Evolutionary conservation across 768 basidiomycete genomes (phyloP), one percentile per base, ranked within the genome.

Genomic region (Gautieria morchelliformis): DNA sequence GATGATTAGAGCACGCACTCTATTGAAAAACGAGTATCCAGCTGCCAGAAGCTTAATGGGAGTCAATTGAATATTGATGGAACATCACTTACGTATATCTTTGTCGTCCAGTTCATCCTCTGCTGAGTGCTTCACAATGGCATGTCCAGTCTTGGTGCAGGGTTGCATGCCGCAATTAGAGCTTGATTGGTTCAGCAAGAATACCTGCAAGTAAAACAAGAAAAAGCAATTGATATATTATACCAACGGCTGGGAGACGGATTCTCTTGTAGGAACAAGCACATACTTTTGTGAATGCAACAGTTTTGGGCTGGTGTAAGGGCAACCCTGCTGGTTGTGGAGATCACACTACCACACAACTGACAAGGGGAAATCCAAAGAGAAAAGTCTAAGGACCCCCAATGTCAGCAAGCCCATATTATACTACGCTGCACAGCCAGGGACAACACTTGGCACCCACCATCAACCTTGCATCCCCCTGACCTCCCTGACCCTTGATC

Each of bases 81-180:
- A 42, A 15, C 55, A 48, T 30, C 8, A 79, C 86, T 68, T 66
- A 89, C 87, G 75, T 74, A 89, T 75, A 40, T 78, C 72, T 52
- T 82, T 75, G 20, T 73, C 75, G 7, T 66, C 70, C 48, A 70
- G 73, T 33, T 56, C 60, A 24, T 78, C 78, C 9, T 65, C 68
- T 48, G 62, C 65, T 12, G 76, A 76, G 32, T 68, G 63, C 3
- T 71, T 71, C 64, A 83, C 73, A 59, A 89, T 85, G 7, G 82
- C 76, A 48, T 85, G 70, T 0, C 87, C 89, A 2, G 87, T 89
- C 75, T 85, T 87, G 48, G 83, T 81, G 93, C 93, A 1, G 94
- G 93, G 69, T 99, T n/a, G n/a, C n/a, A n/a, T 96, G 1, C 95
- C 94, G 66, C 94, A 97, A 71, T 99, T 99, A 8, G 89, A 92